A percentile compares a stretch with the other conserved stretches of the same genome.
phyloP scores from a whole-genome alignment of 495 filamentous ascomycete genomes.

The Hypomontagnella submonticulosa region DNA sequence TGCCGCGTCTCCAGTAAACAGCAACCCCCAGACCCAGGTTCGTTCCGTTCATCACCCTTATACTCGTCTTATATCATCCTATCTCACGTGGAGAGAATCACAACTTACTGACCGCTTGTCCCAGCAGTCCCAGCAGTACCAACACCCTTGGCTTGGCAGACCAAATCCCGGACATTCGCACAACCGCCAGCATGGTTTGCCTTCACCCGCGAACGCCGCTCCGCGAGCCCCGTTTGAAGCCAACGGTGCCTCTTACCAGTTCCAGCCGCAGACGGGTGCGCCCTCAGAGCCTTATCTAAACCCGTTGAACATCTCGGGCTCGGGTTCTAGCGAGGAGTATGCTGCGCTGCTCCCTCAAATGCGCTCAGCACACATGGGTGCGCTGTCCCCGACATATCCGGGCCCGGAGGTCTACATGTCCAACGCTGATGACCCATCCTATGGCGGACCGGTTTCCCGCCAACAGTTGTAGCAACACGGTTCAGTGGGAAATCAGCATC shows the following conservation, averaged over 20 bases:
- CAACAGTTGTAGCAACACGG: constrained; percentile 40
- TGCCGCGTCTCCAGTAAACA: constrained; percentile 6
- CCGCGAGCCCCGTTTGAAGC: constrained; percentile 14
- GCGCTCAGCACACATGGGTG: constrained; percentile 19
- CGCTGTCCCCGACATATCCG: constrained; percentile 33
- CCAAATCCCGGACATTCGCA: constrained; percentile 20
- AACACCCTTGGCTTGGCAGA: constrained; percentile 26
- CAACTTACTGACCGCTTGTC: constrained; percentile 31
- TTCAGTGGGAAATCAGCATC: constrained; percentile 15
- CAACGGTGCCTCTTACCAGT: constrained; percentile 7
- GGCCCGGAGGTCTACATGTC: constrained; percentile 37
- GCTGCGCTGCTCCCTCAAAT: constrained; percentile 20
- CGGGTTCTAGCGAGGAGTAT: constrained; percentile 12
- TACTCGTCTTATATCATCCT: neutral
- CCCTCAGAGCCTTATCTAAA: constrained; percentile 34
- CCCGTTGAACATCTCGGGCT: constrained; percentile 25
- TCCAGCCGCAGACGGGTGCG: constrained; percentile 24
- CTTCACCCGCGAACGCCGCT: constrained; percentile 14
- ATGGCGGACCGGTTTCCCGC: constrained; percentile 35
- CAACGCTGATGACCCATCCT: constrained; percentile 22
- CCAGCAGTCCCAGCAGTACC: constrained; percentile 24
- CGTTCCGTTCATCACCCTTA: constrained; percentile 3
- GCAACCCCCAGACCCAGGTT: constrained; percentile 27
- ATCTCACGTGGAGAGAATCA: neutral
- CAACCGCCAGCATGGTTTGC: constrained; percentile 24